Base-by-base conservation (phyloP, 257 asterid genomes). In the Pogostemon cablin region DNA sequence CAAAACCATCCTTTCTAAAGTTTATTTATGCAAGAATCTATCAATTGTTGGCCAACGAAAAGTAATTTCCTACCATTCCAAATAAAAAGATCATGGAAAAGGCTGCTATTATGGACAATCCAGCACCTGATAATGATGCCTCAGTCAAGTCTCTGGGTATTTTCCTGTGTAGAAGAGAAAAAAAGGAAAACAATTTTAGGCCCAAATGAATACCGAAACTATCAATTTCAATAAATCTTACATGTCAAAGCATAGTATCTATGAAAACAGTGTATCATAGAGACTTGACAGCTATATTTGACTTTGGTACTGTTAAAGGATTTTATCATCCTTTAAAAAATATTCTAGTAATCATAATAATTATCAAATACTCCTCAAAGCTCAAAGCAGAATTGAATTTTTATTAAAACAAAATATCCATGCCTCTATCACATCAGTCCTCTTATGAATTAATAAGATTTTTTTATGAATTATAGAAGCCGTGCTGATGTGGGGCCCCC, bases 101-200 rank as follows among this genome's bases (percentile, higher is more conserved):
- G 68, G 96, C 95, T 48, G 97, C 98, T 69, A 86, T 15, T 50
- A 93, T 86, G 79, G 98, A 90, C 86, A 93, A 71, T 50, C 97
- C 96, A 83, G 97, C 97, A 76, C 97, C 98, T 38, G 96, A 88
- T 63, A 93, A 65, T 9, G 95, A 93, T 71, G 98, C 95, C 78
- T 93, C 96, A 2, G 95, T 93, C 87, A 93, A 84, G 77, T 90
- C 93, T 70, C 96, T 84, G 4, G 96, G 93, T 32, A 85, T 88
- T 84, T 93, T 93, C 84, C 98, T 93, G 96, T 75, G 85, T 74
- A 73, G 47, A 77, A 68, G 72, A 71, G 17, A 5, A 20, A 66
- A 53, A 4, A 57, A 63, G n/a, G 43, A 46, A 55, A n/a, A 7
- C 10, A 58, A 58, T 12, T 11, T 56, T 43, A 60, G 67, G 60